Base-by-base conservation (phyloP, 208 protist species). In the Zelonia costaricensis region DNA sequence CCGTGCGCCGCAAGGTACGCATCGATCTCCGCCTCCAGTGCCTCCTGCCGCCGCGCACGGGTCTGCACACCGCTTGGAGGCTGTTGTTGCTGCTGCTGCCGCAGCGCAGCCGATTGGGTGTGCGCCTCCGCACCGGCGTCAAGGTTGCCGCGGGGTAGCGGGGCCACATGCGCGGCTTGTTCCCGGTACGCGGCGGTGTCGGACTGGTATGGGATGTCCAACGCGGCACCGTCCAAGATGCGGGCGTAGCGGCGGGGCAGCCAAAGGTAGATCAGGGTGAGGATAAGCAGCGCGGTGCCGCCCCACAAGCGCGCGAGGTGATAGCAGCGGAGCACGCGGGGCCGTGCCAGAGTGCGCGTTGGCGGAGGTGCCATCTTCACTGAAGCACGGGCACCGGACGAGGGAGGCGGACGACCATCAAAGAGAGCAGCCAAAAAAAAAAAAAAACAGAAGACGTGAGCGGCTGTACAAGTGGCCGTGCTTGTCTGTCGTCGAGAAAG, bases 11-110 rank as follows among this genome's bases (percentile, higher is more conserved):
- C 31, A 23, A 71, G 56, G 42, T 64, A 63, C 2, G 18, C 30
- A 4, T 71, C 54, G 31, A 71, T 28, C 33, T 66, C 60, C 2
- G 53, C 44, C 52, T 66, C 59, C 18, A 64, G n/a, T 0, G 42
- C 25, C 4, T 36, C n/a, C 38, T 75, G 61, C 1, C 52, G 69
- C 13, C 8, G 52, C 13, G 35, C 12, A 30, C 67, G 58, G 23
- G 36, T 44, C 45, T 53, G 51, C 44, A 60, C 57, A 39, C 30
- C 31, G 31, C 39, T 56, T 55, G 2, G 16, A 20, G 15, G 33
- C 47, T 38, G 33, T 4, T 10, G 33, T 38, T 10, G 33, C 7
- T 10, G 4, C 10, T 10, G 33, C 33, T 38, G 33, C 33, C 33
- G 7, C 20, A 52, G 28, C 27, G n/a, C 30, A 0, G 28, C 46